Base-by-base conservation (phyloP, 176 grass and related monocot species). In the Musa itinerans region DNA sequence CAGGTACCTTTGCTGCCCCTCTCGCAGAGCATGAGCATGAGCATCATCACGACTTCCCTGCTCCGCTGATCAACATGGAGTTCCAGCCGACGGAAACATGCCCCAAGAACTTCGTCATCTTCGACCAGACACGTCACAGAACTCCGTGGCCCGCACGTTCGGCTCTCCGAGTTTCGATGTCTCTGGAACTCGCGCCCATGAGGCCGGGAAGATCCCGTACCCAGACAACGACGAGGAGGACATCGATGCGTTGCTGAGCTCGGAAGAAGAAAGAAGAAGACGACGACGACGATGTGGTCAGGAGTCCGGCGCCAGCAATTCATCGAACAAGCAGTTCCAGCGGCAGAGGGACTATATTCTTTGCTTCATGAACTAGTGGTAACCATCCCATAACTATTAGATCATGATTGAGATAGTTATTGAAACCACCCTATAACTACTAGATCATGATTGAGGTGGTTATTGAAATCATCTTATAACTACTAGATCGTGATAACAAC, bases 101-200 rank as follows among this genome's bases (percentile, higher is more conserved):
- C 86, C 95, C 95, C 54, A 88, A 85, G 88, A 94, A 99, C 83
- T 94, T 91, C 24, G 95, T 99, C 75, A 99, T 99, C 82, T 99
- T 99, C 75, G 90, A 99, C 67, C 95, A 99, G 80, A 94, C 88
- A 8, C 92, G 76, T 53, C 80, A 79, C 82, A 81, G 73, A 78
- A 99, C 86, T 92, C 95, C 2, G 74, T 99, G 54, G 90, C 86
- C 10, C 79, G 89, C 76, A 91, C 87, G 74, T 84, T 98, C 6
- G 86, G 84, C 13, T 80, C 75, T 1, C 83, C 86, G 1, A 87
- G 72, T 29, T 82, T 83, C 11, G 86, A 77, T 43, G 29, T 62
- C 63, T 53, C 26, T 20, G 52, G 79, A 50, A 23, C 67, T 50
- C 69, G 81, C 7, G 69, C 70, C 2, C 78, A 83, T 27, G 85